These are phyloP conservation scores for Lactifluus hygrophoroides DNA, from an alignment of 768 basidiomycete species.

Conservation along the genomic window DNA sequence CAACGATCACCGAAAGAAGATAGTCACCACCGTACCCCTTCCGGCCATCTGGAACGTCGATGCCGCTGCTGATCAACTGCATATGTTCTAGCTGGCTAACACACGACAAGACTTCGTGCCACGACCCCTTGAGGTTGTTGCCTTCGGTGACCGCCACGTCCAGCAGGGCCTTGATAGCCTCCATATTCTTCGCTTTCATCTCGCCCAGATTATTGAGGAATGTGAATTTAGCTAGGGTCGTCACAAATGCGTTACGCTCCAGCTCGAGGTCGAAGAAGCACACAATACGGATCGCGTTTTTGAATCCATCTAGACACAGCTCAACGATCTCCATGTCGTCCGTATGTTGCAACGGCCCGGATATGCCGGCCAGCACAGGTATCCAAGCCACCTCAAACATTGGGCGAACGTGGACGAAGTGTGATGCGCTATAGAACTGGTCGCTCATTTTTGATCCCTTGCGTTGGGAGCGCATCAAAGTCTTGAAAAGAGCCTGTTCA, in stretches of 20 bases:
- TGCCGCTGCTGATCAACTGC: constrained; percentile 91
- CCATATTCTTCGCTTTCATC: constrained; percentile 99
- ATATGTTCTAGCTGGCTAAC: constrained; percentile 98
- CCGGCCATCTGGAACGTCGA: constrained; percentile 75
- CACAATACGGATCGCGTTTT: constrained; percentile 91
- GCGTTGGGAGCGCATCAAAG: constrained; percentile 87
- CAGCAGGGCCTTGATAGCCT: constrained; percentile 91
- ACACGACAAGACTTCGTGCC: constrained; percentile 94
- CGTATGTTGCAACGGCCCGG: constrained; percentile 89
- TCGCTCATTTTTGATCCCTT: constrained; percentile 69
- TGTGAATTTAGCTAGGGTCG: constrained; percentile 93
- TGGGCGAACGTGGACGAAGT: constrained; percentile 91
- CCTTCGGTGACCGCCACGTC: constrained; percentile 97
- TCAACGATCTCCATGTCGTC: constrained; percentile 91
- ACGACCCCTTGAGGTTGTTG: constrained; percentile 89
- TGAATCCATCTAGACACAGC: constrained; percentile 91
- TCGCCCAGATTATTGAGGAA: constrained; percentile 96
- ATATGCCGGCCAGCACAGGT: constrained; percentile 91
- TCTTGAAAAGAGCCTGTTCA: constrained; percentile 79
- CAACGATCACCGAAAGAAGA: neutral
- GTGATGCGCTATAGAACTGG: constrained; percentile 94
- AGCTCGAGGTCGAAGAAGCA: constrained; percentile 97
- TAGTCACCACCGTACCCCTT: constrained; percentile 54
- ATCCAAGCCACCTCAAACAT: constrained; percentile 99
- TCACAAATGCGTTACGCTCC: constrained; percentile 97